Base-by-base conservation (phyloP, 73 alveolate genomes). In the Blepharisma japonicum region DNA sequence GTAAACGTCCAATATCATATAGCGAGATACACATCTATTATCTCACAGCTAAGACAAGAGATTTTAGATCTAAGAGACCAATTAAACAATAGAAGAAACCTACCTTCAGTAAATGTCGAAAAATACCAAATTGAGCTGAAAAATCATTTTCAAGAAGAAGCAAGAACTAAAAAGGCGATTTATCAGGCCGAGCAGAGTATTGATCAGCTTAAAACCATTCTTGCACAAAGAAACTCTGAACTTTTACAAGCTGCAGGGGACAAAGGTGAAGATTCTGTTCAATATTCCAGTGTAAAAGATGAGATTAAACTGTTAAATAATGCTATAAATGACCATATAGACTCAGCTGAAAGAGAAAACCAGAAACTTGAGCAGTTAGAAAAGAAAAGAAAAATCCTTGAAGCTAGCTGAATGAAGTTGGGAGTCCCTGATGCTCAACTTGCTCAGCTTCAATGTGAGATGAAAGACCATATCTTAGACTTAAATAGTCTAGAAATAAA, bases 1-100 rank as follows among this genome's bases (percentile, higher is more conserved):
- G 89, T 95, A 32, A 93, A 91, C 79, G 99, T 98, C 0, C 97
- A 94, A 68, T 95, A 98, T 83, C 99, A 98, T 77, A 89, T 98
- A 38, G 92, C 98, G 66, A 94, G 96, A 86, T 98, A 95, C 89
- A 97, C 93, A 25, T 71, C 77, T 68, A 91, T 92, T 51, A 92
- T 92, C 71, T 81, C 81, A 48, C 79, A 80, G 56, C 88, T 92
- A 55, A 92, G 88, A 77, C 83, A 90, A 61, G 93, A 89, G 76
- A 90, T 90, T n/a, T 47, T 39, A 6, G 78, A 76, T 21, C 70
- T 93, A 20, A 87, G 87, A 83, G 67, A 67, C 27, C 83, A 92
- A 72, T 67, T 92, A 20, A n/a, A 61, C 4, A 21, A n/a, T 11
- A 38, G 21, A 61, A n/a, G 42, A 11, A 61, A 61, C 21, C 14